Base-by-base conservation (phyloP, 75 land plant species). In the Selaginella moellendorffii region DNA sequence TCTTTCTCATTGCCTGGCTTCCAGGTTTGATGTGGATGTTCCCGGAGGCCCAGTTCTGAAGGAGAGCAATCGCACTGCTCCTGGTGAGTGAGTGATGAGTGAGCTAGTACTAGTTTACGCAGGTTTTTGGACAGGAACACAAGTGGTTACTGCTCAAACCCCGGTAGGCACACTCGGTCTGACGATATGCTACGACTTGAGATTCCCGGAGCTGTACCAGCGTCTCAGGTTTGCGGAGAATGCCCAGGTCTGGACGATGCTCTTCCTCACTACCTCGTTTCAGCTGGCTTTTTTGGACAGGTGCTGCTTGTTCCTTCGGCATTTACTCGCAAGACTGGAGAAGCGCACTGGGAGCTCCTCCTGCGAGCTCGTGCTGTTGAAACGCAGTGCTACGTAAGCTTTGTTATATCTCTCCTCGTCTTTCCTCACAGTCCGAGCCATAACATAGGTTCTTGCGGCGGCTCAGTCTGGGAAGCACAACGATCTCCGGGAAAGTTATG, bases 11-110 rank as follows among this genome's bases (percentile, higher is more conserved):
- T n/a, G n/a, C n/a, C n/a, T 56, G n/a, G 21, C 5, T n/a, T 56
- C n/a, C 90, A 93, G 98, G 79, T 93, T 93, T 83, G 90, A 93
- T 75, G 98, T 93, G 29, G 95, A 88, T 80, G 84, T 93, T 71
- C 95, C 87, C 69, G 98, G 98, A 31, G 92, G 86, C n/a, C 76
- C 71, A 65, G 75, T 74, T 30, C 79, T 81, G 65, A 85, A 93
- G 69, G 98, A 93, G 70, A 88, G 98, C 69, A 80, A 73, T 61
- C 78, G 72, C 56, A 85, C 98, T n/a, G 72, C 82, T 28, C 73
- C 89, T 72, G 97, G 97, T 87, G 64, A n/a, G n/a, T n/a, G n/a
- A n/a, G n/a, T n/a, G n/a, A n/a, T n/a, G n/a, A n/a, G n/a, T n/a
- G n/a, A n/a, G n/a, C n/a, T n/a, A n/a, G n/a, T n/a, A n/a, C n/a